Base-by-base conservation (phyloP, 2,329 filamentous ascomycete genomes). In the Calonectria henricotiae region DNA sequence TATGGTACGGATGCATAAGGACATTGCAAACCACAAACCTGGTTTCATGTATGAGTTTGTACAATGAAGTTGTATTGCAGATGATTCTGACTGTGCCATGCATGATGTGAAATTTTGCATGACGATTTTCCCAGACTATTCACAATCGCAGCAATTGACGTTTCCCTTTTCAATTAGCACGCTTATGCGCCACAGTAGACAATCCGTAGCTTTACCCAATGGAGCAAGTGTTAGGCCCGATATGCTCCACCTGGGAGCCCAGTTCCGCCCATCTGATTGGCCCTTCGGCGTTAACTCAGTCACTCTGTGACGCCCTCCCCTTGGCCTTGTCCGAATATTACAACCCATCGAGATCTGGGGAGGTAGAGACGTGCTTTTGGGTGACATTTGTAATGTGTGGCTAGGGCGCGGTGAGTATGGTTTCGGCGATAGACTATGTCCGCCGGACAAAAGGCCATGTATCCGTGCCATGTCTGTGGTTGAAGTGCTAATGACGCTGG, bases 1-100 rank as follows among this genome's bases (percentile, higher is more conserved):
- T 41, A 30, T 30, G 67, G 68, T 51, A 51, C 44, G 60, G 49
- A 55, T 54, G 51, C 62, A 64, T 60, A 51, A 25, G 61, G 27
- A 49, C 63, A n/a, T 64, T 35, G 39, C 25, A 65, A 30, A 30
- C 7, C 7, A 30, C 7, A 30, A 44, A 55, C 54, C 43, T 63
- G 35, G 35, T 13, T 60, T 35, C 54, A 51, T 64, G 67, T 66
- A 62, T 69, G 44, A 41, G 51, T 55, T 66, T 69, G 62, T 49
- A 46, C n/a, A 65, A 60, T 25, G 20, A 58, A 65, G 37, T 60
- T 61, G 44, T 61, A 51, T 62, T 62, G 43, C 35, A 47, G 44
- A 46, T 12, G 43, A 8, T 46, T 20, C n/a, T 17, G n/a, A 13
- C 15, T 23, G 7, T 46, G 43, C 2, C 15, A 23, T 46, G n/a